These are phyloP conservation scores for Tetracladium setigerum DNA, from an alignment of 495 filamentous ascomycete species.

Conservation along the genomic window DNA sequence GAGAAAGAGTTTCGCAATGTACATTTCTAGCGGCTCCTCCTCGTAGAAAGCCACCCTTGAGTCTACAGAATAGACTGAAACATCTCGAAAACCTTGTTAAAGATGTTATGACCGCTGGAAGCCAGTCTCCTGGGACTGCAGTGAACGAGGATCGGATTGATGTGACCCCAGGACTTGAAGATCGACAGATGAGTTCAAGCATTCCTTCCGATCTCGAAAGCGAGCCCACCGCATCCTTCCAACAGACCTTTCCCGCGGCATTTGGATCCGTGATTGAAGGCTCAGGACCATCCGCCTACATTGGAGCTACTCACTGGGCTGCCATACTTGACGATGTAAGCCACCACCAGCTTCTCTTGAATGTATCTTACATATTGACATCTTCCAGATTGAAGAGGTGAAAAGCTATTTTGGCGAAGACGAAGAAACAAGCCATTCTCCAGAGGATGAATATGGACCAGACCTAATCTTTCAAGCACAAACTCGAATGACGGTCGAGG, in stretches of 20 bases:
- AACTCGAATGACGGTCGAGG: conserved; percentile 20
- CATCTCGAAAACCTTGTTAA: conserved; percentile 46
- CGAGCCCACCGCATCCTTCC: neutral
- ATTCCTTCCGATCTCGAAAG: conserved; percentile 12
- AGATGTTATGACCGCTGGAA: conserved; percentile 9
- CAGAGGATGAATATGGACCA: conserved; percentile 14
- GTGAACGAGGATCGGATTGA: conserved; percentile 14
- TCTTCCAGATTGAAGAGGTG: conserved; percentile 23
- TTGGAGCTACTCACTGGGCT: conserved; percentile 47
- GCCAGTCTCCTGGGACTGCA: neutral
- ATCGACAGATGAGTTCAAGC: conserved; percentile 15
- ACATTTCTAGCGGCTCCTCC: conserved; percentile 35
- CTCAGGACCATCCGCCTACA: conserved; percentile 30
- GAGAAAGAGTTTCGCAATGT: conserved; percentile 33
- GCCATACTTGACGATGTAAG: conserved; percentile 43
- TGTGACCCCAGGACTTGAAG: conserved; percentile 15
- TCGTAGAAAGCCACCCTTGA: conserved; percentile 32
- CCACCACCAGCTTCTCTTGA: too few relatives aligned
- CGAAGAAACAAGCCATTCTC: neutral
- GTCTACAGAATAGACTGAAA: conserved; percentile 42
- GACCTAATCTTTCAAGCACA: conserved; percentile 16
- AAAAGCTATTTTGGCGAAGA: conserved; percentile 26
- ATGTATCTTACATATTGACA: conserved; percentile 28
- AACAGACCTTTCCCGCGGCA: neutral
- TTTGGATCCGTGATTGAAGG: conserved; percentile 27